Evolutionary conservation across 164 flowering plant genomes (phyloP).

Genomic region (Dillenia turbinata): DNA sequence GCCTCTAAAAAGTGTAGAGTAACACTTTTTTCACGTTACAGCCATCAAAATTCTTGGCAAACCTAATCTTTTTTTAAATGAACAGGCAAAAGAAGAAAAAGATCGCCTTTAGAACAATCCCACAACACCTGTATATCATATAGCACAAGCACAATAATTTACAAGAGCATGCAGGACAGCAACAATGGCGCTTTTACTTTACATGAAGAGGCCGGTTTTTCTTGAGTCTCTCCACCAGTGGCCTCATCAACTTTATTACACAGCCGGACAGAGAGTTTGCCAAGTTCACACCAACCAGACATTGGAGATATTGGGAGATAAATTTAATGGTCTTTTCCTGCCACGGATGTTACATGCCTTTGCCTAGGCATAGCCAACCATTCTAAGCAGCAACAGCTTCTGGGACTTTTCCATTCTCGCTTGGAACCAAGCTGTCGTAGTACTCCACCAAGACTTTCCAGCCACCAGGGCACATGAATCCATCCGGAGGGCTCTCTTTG

Average conservation of each 20-base stretch:
- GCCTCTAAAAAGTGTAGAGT: too few species aligned
- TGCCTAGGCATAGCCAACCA: not conserved
- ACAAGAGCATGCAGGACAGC: too few species aligned
- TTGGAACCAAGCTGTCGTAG: constrained; percentile 60
- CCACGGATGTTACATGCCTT: constrained; percentile 8
- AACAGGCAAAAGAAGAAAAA: too few species aligned
- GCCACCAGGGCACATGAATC: constrained; percentile 97
- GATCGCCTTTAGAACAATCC: too few species aligned
- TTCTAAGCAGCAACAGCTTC: constrained; percentile 55
- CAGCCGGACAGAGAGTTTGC: constrained; percentile 14
- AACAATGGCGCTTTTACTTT: too few species aligned
- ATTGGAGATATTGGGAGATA: constrained; percentile 12
- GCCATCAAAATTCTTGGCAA: too few species aligned
- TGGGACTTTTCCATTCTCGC: constrained; percentile 46
- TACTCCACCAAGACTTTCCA: constrained; percentile 90
- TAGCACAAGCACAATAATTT: too few species aligned
- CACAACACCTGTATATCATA: too few species aligned
- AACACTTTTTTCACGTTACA: too few species aligned
- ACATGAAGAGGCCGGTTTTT: too few species aligned
- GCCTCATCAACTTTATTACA: constrained; percentile 21
- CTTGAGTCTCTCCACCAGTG: constrained; percentile 15
- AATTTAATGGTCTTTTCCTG: constrained; percentile 24
- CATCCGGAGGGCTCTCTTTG: constrained; percentile 83
- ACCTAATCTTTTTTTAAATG: too few species aligned
- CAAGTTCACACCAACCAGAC: constrained; percentile 6